Conservation (phyloP, 2,329 filamentous ascomycete species). For the Cladorrhinum sp. region DNA sequence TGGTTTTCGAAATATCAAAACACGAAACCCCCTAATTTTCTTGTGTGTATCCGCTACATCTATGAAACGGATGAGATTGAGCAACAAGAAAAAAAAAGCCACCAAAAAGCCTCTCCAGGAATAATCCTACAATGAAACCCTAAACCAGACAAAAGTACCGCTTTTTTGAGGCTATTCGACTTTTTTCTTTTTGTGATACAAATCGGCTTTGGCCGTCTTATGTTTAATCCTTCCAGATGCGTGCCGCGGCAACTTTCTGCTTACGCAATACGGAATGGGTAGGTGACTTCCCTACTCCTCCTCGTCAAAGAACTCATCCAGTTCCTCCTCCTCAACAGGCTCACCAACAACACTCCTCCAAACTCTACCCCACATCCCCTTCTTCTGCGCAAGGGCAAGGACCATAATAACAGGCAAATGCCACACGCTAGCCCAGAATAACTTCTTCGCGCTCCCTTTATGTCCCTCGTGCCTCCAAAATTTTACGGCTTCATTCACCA, state of each 20-base stretch:
- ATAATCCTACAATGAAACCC: conserved; percentile 3
- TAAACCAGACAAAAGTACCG: background rate
- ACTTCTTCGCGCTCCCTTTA: conserved; percentile 72
- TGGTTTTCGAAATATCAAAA: too few relatives aligned
- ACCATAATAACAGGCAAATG: conserved; percentile 88
- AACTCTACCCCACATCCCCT: conserved; percentile 83
- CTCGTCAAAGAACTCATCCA: conserved; percentile 26
- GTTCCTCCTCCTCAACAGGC: conserved; percentile 52
- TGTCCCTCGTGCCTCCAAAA: conserved; percentile 80
- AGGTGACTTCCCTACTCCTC: too few relatives aligned
- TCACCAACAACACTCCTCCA: conserved; percentile 66
- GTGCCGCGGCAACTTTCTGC: too few relatives aligned
- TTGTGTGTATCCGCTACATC: too few relatives aligned
- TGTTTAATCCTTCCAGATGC: too few relatives aligned
- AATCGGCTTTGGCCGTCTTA: background rate
- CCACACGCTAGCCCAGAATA: conserved; percentile 99
- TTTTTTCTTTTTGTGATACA: conserved; percentile 5
- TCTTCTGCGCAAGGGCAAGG: conserved; percentile 87
- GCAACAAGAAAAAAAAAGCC: background rate
- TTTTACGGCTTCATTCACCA: conserved; percentile 71
- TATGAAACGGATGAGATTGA: too few relatives aligned
- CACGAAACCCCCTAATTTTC: too few relatives aligned
- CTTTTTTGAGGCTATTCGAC: background rate
- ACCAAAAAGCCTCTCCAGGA: background rate
- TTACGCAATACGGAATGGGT: too few relatives aligned